A percentile compares a stretch with the other conserved stretches of the same genome.
Conservation (phyloP, 1,139 yeast genomes). For the Yamadazyma membranifaciens region DNA sequence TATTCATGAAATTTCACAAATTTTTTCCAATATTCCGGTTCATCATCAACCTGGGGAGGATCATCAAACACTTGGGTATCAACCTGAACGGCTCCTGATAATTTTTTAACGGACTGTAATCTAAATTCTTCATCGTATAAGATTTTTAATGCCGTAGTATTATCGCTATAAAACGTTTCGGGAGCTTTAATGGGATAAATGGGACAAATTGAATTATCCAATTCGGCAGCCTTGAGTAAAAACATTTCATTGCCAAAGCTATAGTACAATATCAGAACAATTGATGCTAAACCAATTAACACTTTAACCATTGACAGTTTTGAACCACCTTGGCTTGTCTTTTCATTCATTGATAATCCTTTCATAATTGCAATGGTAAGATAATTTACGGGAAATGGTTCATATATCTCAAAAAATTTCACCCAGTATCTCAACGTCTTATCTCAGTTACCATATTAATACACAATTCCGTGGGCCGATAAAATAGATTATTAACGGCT, state of each 20-base stretch:
- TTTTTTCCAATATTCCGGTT: slow-evolving; percentile 38
- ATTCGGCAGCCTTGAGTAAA: not conserved
- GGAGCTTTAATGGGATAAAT: slow-evolving; percentile 31
- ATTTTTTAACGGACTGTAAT: slow-evolving; percentile 31
- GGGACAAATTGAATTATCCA: slow-evolving; percentile 16
- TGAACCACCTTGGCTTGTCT: not conserved
- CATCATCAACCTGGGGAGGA: slow-evolving; percentile 38
- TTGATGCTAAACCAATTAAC: not conserved
- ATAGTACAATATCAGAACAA: not conserved
- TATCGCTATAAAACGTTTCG: slow-evolving; percentile 27
- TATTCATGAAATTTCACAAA: slow-evolving; percentile 57
- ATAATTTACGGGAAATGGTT: too few relatives aligned
- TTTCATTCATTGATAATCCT: too few relatives aligned
- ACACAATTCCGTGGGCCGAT: too few relatives aligned
- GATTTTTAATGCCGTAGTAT: slow-evolving; percentile 33
- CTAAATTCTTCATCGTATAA: slow-evolving; percentile 34
- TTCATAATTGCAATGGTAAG: too few relatives aligned
- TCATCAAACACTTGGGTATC: slow-evolving; percentile 47
- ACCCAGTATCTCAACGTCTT: too few relatives aligned
- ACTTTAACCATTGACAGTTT: not conserved
- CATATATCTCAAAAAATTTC: too few relatives aligned
- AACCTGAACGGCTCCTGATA: slow-evolving; percentile 43
- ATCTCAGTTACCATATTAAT: too few relatives aligned
- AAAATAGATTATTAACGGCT: too few relatives aligned
- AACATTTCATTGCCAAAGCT: not conserved